Base-by-base conservation (phyloP, 1,284 basidiomycete species). In the Trametes polyzona region DNA sequence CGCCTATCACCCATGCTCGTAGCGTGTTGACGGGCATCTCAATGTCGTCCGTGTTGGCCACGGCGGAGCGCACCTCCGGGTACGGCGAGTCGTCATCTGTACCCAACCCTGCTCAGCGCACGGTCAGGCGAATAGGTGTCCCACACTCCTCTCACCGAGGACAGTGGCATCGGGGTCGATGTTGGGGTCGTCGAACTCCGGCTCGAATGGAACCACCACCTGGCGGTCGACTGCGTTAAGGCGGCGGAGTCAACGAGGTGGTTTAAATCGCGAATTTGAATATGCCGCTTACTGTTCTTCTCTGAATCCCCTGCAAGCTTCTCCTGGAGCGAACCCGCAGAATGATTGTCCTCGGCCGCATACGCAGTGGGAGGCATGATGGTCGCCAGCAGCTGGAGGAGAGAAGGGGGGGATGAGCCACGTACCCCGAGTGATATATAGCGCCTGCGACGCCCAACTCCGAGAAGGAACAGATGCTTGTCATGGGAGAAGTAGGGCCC, bases 1-100 rank as follows among this genome's bases (percentile, higher is more conserved):
- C 35, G 61, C 90, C 84, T 59, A 86, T 74, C 27, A 80, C 67
- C 88, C 88, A 92, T 26, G 83, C 78, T 21, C 90, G 84, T 60
- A 91, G 65, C 3, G 82, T 90, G 32, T 76, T 78, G 3, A 74
- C 77, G 2, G 86, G 87, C 66, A 90, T 84, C 29, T 72, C 70
- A 9, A 80, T 78, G 67, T 91, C 87, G 64, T 92, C 88, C 2
- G 83, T 86, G 67, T 90, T 88, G 37, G 86, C 82, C 23, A 92
- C 90, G 32, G 87, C 87, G 21, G 88, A 87, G 27, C 90, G 83
- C 24, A 92, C 90, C 67, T 91, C 88, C 7, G 87, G 87, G 67
- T 92, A 92, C 0, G 83, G 84, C 0, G 82, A 85, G 58, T 84
- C 83, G 51, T 83, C 80, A 67, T 83, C 80, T 70, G 55, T 2